Conservation (phyloP, 176 grass and related monocot genomes). For the Avena insularis region DNA sequence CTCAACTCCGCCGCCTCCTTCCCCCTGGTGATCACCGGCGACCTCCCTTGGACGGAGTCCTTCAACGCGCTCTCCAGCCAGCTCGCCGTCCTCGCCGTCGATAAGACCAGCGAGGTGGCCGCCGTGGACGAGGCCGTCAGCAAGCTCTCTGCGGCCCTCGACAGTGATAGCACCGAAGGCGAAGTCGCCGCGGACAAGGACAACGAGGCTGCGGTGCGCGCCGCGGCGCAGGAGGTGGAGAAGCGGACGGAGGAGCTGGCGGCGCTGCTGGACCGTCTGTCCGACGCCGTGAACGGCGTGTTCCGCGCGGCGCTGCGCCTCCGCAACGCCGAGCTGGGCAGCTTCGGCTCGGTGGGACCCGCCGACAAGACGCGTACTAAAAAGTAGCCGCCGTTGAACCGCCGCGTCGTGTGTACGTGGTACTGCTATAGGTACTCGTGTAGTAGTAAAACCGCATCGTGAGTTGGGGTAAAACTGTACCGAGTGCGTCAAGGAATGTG, state of each 20-base stretch:
- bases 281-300: slow-evolving; percentile 59
- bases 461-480: not conserved
- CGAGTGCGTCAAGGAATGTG: not conserved
- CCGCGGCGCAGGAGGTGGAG: slow-evolving; percentile 52
- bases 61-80: slow-evolving; percentile 65
- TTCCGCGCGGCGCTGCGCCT: slow-evolving; percentile 67
- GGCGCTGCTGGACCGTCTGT: slow-evolving; percentile 55
- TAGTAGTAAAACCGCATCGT: not conserved
- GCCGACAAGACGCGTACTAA: slow-evolving; percentile 21
- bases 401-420: not conserved
- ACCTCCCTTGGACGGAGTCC: slow-evolving; percentile 60
- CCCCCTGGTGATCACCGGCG: slow-evolving; percentile 24
- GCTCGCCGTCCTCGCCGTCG: slow-evolving; percentile 23
- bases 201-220: slow-evolving; percentile 35
- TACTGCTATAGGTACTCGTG: too few relatives aligned
- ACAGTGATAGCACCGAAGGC: not conserved
- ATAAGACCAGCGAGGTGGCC: slow-evolving; percentile 39
- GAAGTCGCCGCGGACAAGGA: too few relatives aligned
- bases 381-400: not conserved
- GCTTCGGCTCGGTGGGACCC: slow-evolving; percentile 43
- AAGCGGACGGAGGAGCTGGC: slow-evolving; percentile 62
- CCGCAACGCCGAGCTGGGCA: slow-evolving; percentile 63
- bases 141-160: slow-evolving; percentile 39
- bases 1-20: not conserved
- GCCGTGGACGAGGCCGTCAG: slow-evolving; percentile 55